Percentiles rank a stretch among this genome's conserved stretches.
These are phyloP conservation scores for Clonostachys chloroleuca DNA, from an alignment of 2,329 filamentous ascomycete species.

Conservation along the genomic window DNA sequence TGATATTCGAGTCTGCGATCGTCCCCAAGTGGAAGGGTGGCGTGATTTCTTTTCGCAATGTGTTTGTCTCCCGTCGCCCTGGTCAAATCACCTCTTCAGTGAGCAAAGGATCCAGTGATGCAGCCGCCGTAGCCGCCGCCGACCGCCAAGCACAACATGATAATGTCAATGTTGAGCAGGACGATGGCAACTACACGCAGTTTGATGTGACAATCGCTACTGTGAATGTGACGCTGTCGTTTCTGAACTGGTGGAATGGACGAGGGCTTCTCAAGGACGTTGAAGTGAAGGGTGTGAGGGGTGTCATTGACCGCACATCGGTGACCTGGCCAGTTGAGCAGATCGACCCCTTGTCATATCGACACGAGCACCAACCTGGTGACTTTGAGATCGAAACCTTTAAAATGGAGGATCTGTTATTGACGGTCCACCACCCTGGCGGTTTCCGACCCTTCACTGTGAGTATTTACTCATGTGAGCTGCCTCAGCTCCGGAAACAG, in stretches of 20 bases:
- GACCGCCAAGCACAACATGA: slow-evolving; percentile 45
- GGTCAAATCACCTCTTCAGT: slow-evolving; percentile 79
- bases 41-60: slow-evolving; percentile 94
- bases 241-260: slow-evolving; percentile 98
- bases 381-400: slow-evolving; percentile 98
- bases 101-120: slow-evolving; percentile 86
- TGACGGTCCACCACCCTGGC: slow-evolving; percentile 87
- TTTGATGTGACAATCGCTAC: slow-evolving; percentile 94
- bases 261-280: slow-evolving; percentile 89
- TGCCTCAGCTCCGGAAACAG: slow-evolving; percentile 88
- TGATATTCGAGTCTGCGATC: slow-evolving; percentile 96
- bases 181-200: slow-evolving; percentile 96
- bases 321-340: slow-evolving; percentile 63
- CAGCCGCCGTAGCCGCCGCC: slow-evolving; percentile 80
- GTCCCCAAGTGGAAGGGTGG: slow-evolving; percentile 94
- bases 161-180: slow-evolving; percentile 35
- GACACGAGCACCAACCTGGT: slow-evolving; percentile 81
- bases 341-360: slow-evolving; percentile 80
- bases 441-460: slow-evolving; percentile 92
- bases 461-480: slow-evolving; percentile 92
- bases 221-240: slow-evolving; percentile 93
- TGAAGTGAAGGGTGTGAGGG: slow-evolving; percentile 88
- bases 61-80: slow-evolving; percentile 88
- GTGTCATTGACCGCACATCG: slow-evolving; percentile 85
- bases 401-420: slow-evolving; percentile 87